Percentiles rank a stretch among this genome's conserved stretches.
Conservation (phyloP, 2,329 filamentous ascomycete genomes). For the Cercospora sp. region DNA sequence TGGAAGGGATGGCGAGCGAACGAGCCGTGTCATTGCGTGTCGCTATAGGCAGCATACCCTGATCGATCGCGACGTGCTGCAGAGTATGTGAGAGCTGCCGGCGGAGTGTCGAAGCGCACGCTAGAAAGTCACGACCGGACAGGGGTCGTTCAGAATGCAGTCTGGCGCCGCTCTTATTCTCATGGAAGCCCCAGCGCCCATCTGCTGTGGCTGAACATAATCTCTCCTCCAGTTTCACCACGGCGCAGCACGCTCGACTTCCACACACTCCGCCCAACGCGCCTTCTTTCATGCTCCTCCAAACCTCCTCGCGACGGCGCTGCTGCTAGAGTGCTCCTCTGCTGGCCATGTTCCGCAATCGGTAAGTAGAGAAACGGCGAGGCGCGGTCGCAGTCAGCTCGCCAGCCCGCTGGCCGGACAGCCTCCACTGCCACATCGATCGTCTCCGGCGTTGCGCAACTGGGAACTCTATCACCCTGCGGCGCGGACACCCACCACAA, state of each 20-base stretch:
- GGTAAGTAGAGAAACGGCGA: constrained; percentile 40
- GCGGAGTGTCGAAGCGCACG: constrained; percentile 20
- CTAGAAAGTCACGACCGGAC: constrained; percentile 11
- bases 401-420: constrained; percentile 9
- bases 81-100: constrained; percentile 15
- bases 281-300: constrained; percentile 23
- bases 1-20: constrained; percentile 12
- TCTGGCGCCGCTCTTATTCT: constrained; percentile 16
- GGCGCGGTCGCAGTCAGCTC: constrained; percentile 10
- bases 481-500: constrained; percentile 1
- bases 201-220: constrained; percentile 29
- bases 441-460: constrained; percentile 28
- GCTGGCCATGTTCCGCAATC: constrained; percentile 50
- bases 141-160: neutral
- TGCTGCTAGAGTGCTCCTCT: constrained; percentile 21
- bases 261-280: constrained; percentile 8
- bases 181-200: constrained; percentile 16
- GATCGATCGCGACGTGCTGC: constrained; percentile 20
- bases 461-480: constrained; percentile 26
- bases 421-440: constrained; percentile 28
- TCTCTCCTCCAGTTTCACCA: constrained; percentile 28
- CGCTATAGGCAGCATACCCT: constrained; percentile 18
- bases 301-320: constrained; percentile 20
- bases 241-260: constrained; percentile 22
- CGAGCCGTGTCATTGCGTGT: constrained; percentile 2